phyloP scores from a whole-genome alignment of 2,329 filamentous ascomycete species.

The Ophiostoma fasciatum region DNA sequence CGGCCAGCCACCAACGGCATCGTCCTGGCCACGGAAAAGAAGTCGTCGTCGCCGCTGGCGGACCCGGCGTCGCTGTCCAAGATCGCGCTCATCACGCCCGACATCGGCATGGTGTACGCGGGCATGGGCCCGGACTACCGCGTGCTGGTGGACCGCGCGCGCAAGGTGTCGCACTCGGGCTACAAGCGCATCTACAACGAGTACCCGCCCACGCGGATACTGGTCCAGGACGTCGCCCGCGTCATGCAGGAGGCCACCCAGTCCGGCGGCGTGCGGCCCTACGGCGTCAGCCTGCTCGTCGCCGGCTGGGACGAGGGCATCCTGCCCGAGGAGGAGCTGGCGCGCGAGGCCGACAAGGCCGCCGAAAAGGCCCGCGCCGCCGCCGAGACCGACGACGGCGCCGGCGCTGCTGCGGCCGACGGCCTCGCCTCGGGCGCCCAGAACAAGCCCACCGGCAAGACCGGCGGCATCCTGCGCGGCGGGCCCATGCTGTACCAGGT shows the following conservation, averaged over 20 bases:
- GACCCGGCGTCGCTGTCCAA: conserved; percentile 91
- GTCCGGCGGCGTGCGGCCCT: conserved; percentile 90
- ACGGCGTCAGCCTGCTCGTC: conserved; percentile 88
- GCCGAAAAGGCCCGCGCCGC: conserved; percentile 28
- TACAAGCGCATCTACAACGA: conserved; percentile 99
- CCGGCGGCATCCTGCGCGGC: conserved; percentile 87
- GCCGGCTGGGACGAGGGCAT: conserved; percentile 97
- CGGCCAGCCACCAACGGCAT: conserved; percentile 85
- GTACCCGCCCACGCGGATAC: conserved; percentile 97
- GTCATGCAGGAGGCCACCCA: conserved; percentile 99
- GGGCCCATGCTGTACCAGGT: conserved; percentile 97
- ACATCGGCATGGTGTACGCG: conserved; percentile 99
- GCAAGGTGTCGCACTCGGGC: conserved; percentile 93
- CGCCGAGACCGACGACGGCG: conserved; percentile 25
- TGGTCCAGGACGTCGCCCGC: conserved; percentile 93
- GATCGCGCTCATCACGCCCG: conserved; percentile 93
- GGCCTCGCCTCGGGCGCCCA: conserved; percentile 34
- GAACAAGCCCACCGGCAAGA: conserved; percentile 70
- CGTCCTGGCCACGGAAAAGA: conserved; percentile 98
- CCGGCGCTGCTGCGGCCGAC: too few species aligned
- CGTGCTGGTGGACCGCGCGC: conserved; percentile 91
- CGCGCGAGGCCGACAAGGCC: conserved; percentile 31
- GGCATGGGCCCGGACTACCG: conserved; percentile 99
- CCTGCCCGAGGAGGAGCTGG: conserved; percentile 63
- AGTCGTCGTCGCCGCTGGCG: conserved; percentile 93